Evolutionary conservation across 1,284 basidiomycete species (phyloP).

Genomic region (Thelephora terrestris): DNA sequence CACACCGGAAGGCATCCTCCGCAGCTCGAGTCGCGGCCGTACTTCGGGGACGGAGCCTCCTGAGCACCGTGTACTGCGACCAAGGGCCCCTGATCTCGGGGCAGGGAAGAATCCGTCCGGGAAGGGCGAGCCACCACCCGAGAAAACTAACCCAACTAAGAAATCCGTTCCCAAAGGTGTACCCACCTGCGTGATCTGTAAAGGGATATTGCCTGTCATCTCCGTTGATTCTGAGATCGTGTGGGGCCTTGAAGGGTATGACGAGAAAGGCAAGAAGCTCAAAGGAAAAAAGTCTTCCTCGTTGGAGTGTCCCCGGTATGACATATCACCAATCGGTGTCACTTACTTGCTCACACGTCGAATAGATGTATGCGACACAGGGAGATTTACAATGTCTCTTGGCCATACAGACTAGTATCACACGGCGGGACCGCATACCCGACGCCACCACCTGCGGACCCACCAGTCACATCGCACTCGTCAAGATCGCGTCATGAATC

Average conservation of each 20-base stretch:
- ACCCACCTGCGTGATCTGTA: conserved; percentile 57
- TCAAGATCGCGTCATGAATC: neutral
- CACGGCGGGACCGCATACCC: conserved; percentile 30
- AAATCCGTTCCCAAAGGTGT: conserved; percentile 17
- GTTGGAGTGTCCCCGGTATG: conserved; percentile 63
- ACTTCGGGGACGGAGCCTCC: conserved; percentile 8
- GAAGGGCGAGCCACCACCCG: conserved; percentile 16
- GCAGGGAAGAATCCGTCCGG: neutral
- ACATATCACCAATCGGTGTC: conserved; percentile 10
- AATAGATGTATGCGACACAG: conserved; percentile 64
- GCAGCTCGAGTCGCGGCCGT: too few species aligned
- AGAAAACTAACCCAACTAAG: neutral
- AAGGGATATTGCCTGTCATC: conserved; percentile 59
- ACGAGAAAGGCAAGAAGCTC: conserved; percentile 26
- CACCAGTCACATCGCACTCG: conserved; percentile 13
- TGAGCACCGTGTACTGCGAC: conserved; percentile 4
- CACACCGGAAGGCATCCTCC: too few species aligned
- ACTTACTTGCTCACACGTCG: conserved; percentile 1
- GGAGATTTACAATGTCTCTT: conserved; percentile 58
- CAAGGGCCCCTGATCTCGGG: conserved; percentile 5
- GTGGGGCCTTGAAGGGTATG: conserved; percentile 50
- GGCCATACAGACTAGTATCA: conserved; percentile 52
- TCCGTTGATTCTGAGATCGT: conserved; percentile 61
- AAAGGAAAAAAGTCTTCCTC: conserved; percentile 46
- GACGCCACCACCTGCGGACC: conserved; percentile 6